These are phyloP conservation scores for Alternaria hordeiaustralica DNA, from an alignment of 2,329 filamentous ascomycete genomes.

Conservation along the genomic window DNA sequence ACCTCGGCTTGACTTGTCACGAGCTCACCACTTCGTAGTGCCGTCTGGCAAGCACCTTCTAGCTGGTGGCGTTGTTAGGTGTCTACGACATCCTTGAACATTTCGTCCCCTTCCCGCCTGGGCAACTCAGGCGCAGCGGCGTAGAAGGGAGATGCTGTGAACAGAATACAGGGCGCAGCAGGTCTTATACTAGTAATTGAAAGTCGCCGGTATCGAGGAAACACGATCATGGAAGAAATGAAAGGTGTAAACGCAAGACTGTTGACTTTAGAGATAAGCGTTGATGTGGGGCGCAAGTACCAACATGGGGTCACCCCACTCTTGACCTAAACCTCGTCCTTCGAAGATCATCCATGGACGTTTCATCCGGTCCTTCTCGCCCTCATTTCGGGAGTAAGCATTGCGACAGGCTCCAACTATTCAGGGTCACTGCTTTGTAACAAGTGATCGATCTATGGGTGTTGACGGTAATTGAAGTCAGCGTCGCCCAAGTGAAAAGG, in stretches of 20 bases:
- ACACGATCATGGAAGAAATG: neutral
- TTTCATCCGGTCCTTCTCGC: neutral
- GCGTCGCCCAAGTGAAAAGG: neutral
- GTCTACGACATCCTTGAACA: no score
- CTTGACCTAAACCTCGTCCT: neutral
- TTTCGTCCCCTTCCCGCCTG: no score
- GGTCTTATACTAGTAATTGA: neutral
- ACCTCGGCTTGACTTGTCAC: no score
- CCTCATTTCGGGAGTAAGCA: neutral
- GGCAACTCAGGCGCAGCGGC: no score
- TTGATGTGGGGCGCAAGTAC: neutral
- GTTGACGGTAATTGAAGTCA: no score
- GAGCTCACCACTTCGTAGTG: no score
- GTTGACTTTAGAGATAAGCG: neutral
- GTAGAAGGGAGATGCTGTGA: no score
- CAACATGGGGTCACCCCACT: neutral
- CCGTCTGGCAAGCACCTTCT: no score
- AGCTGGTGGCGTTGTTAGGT: no score
- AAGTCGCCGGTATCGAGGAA: neutral
- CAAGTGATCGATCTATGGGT: no score
- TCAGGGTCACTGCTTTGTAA: no score
- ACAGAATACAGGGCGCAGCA: no score
- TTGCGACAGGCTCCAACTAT: neutral
- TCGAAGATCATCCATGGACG: neutral
- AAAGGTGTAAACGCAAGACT: neutral